These are phyloP conservation scores for Boletellus sp. DNA, from an alignment of 768 basidiomycete genomes.

Conservation along the genomic window DNA sequence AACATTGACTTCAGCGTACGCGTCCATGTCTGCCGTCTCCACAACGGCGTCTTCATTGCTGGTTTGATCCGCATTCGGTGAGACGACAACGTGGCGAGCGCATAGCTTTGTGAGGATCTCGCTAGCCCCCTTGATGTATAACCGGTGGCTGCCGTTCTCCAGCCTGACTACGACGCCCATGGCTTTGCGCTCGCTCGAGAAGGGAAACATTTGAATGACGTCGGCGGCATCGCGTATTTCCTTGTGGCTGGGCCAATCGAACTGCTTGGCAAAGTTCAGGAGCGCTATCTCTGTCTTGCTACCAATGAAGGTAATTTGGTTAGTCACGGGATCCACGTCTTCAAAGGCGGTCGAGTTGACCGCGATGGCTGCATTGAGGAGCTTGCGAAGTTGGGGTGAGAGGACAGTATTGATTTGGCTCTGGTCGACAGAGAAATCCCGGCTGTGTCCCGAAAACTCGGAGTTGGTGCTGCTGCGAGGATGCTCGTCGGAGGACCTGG, in stretches of 20 bases:
- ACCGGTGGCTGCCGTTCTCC: slow-evolving; percentile 49
- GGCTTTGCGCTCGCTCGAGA: slow-evolving; percentile 88
- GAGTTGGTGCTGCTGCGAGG: slow-evolving; percentile 32
- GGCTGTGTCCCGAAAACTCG: slow-evolving; percentile 37
- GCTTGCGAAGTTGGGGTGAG: slow-evolving; percentile 51
- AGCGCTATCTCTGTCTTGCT: slow-evolving; percentile 96
- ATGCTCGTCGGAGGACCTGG: slow-evolving; percentile 37
- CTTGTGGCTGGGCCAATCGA: slow-evolving; percentile 72
- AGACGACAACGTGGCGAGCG: slow-evolving; percentile 67
- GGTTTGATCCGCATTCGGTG: slow-evolving; percentile 16
- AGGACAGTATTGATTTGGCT: slow-evolving; percentile 61
- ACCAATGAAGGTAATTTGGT: slow-evolving; percentile 68
- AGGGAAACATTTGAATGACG: slow-evolving; percentile 86
- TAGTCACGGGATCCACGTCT: slow-evolving; percentile 62
- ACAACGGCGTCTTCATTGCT: slow-evolving; percentile 34
- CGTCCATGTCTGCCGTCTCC: slow-evolving; percentile 59
- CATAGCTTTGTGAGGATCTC: slow-evolving; percentile 87
- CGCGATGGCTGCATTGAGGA: slow-evolving; percentile 84
- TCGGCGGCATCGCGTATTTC: slow-evolving; percentile 55
- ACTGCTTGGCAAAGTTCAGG: slow-evolving; percentile 77
- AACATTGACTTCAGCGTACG: slow-evolving; percentile 75
- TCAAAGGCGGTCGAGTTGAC: slow-evolving; percentile 96
- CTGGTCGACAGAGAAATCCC: slow-evolving; percentile 89
- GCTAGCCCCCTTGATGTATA: slow-evolving; percentile 90
- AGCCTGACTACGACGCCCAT: slow-evolving; percentile 87